Base-by-base conservation (phyloP, 768 basidiomycete genomes). In the Mycena sanguinolenta region DNA sequence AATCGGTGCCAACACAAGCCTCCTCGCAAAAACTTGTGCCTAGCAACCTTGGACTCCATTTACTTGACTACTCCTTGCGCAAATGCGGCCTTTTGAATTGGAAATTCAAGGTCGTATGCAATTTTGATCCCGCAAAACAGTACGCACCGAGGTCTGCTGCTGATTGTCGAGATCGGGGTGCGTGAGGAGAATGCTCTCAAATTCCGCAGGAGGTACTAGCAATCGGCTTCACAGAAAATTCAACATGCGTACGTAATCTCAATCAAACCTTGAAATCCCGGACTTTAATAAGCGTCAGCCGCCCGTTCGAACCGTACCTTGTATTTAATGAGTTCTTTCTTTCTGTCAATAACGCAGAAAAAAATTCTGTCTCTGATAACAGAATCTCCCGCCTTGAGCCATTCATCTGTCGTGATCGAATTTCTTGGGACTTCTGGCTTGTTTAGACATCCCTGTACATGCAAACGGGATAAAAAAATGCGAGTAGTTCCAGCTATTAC, bases 71-170 rank as follows among this genome's bases (percentile, higher is more conserved):
- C 32, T 21, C 39, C 27, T 1, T 55, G 14, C 27, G 21, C 59
- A 28, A 63, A 69, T 1, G 44, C 61, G 44, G 9, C 25, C 30
- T 25, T 38, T 32, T 30, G 21, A 3, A 34, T 38, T 14, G 36
- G 36, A 38, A 38, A 6, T 7, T 38, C 8, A 38, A 38, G 36
- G 36, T 62, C 84, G 55, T 42, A 89, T 87, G 92, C 4, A 92
- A 81, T 75, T 95, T 91, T 3, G 86, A 88, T 59, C 90, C 82
- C 32, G 81, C 80, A 13, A 84, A 79, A 65, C 78, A 79, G 7
- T 85, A 81, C 0, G 93, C 74, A 3, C 92, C 91, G 49, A 93
- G 88, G 21, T 94, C 92, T 8, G 87, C 92, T 2, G 82, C 85
- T n/a, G n/a, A 71, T 95, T 93, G 1, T 84, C 87, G 13, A 95